Percentiles rank a stretch among this genome's conserved stretches.
Conservation (phyloP, 495 filamentous ascomycete genomes). For the Neurospora sp. region DNA sequence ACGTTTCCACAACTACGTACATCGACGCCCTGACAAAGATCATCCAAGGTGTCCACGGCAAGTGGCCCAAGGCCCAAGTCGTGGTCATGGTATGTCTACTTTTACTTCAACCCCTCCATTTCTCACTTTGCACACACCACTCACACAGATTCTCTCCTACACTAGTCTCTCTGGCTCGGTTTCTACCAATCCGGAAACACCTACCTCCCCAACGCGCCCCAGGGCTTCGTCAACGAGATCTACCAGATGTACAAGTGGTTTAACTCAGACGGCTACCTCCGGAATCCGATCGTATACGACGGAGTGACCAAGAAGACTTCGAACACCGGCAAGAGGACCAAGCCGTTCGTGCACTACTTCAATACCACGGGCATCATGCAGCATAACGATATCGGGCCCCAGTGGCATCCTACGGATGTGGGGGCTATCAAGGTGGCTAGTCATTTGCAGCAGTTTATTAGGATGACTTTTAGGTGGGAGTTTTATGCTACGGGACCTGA, state of each 20-base stretch:
- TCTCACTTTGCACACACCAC: background rate
- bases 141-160: background rate
- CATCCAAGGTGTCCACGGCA: conserved; percentile 48
- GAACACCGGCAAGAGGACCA: conserved; percentile 20
- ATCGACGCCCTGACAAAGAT: conserved; percentile 48
- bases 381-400: conserved; percentile 58
- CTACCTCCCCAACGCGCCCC: conserved; percentile 38
- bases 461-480: conserved; percentile 47
- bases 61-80: conserved; percentile 53
- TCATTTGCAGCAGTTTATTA: conserved; percentile 50
- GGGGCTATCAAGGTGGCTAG: conserved; percentile 60
- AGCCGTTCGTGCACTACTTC: conserved; percentile 57
- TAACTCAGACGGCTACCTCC: conserved; percentile 38
- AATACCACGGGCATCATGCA: conserved; percentile 57
- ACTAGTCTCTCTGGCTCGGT: conserved; percentile 51
- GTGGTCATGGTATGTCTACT: conserved; percentile 45
- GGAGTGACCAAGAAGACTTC: conserved; percentile 31
- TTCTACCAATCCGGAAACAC: conserved; percentile 45
- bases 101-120: background rate
- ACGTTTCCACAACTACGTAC: conserved; percentile 43
- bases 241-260: conserved; percentile 46
- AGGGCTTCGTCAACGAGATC: conserved; percentile 43
- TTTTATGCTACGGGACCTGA: conserved; percentile 51
- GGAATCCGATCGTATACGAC: conserved; percentile 32
- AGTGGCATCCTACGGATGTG: conserved; percentile 56